Conservation (phyloP, 495 filamentous ascomycete species). For the Penicillium subrubescens region DNA sequence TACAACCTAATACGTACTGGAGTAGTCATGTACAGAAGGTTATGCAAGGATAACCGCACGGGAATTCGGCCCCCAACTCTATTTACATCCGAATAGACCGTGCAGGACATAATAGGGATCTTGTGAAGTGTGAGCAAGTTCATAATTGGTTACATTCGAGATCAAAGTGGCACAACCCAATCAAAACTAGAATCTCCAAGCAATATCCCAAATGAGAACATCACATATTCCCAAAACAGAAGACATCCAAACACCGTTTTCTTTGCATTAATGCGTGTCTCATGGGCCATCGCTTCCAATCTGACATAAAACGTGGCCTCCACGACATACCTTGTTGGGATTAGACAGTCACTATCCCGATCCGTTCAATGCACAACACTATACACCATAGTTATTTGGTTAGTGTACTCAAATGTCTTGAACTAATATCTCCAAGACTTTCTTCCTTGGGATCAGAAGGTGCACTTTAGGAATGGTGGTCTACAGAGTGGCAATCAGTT, state of each 20-base stretch:
- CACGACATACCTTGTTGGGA: not conserved
- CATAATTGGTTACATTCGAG: not conserved
- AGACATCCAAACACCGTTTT: not conserved
- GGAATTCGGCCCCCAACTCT: not conserved
- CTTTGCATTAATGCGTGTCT: not conserved
- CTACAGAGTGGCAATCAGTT: not conserved
- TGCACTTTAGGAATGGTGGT: not conserved
- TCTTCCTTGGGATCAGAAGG: not conserved
- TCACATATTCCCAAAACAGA: not conserved
- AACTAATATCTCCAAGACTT: not conserved
- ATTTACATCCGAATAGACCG: not conserved
- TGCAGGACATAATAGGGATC: not conserved
- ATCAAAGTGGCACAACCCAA: not conserved
- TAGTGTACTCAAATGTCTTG: not conserved
- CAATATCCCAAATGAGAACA: not conserved
- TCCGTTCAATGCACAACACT: not conserved
- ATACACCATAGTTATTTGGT: not conserved
- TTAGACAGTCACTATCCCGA: not conserved
- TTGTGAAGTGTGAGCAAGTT: not conserved
- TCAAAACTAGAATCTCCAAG: not conserved
- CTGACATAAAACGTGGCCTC: conserved; percentile 12
- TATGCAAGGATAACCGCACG: not conserved
- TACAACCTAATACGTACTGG: too few relatives aligned
- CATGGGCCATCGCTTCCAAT: not conserved
- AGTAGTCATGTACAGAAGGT: not conserved